These are phyloP conservation scores for Penicillium dipodomyicola DNA, from an alignment of 495 filamentous ascomycete genomes.

Conservation along the genomic window DNA sequence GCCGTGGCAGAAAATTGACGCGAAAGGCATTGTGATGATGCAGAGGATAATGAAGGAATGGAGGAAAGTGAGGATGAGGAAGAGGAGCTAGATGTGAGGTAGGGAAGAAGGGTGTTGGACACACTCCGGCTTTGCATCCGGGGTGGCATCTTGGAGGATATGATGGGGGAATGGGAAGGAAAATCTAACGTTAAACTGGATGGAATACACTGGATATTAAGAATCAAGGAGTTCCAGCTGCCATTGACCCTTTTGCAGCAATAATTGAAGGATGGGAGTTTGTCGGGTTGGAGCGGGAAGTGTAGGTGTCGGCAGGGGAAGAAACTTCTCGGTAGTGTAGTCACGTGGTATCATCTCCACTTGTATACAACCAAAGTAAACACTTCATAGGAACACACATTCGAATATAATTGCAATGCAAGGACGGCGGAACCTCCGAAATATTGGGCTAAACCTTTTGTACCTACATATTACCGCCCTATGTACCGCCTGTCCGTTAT, in stretches of 20 bases:
- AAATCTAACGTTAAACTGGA: neutral
- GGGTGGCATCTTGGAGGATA: conserved; percentile 39
- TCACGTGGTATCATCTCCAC: conserved; percentile 29
- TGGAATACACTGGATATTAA: neutral
- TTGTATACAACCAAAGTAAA: conserved; percentile 1
- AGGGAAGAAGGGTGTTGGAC: conserved; percentile 41
- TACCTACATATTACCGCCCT: no score
- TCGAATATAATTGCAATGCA: no score
- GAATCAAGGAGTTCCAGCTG: conserved; percentile 11
- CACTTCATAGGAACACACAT: no score
- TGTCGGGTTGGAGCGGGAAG: conserved; percentile 16
- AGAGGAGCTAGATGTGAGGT: conserved; percentile 31
- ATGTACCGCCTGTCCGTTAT: no score
- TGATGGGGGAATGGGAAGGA: neutral
- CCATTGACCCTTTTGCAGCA: conserved; percentile 11
- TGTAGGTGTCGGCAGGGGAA: conserved; percentile 24
- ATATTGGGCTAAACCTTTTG: no score
- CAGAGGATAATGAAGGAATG: conserved; percentile 17
- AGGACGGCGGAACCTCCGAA: no score
- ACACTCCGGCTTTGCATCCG: conserved; percentile 44
- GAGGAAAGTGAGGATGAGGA: conserved; percentile 16
- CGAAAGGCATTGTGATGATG: conserved; percentile 25
- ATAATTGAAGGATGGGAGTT: conserved; percentile 24
- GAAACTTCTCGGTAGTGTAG: conserved; percentile 41
- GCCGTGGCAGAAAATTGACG: conserved; percentile 52